A percentile compares a stretch with the other conserved stretches of the same genome.
Evolutionary conservation across 768 basidiomycete species (phyloP).

Genomic region (Boletus vinaceobasis): DNA sequence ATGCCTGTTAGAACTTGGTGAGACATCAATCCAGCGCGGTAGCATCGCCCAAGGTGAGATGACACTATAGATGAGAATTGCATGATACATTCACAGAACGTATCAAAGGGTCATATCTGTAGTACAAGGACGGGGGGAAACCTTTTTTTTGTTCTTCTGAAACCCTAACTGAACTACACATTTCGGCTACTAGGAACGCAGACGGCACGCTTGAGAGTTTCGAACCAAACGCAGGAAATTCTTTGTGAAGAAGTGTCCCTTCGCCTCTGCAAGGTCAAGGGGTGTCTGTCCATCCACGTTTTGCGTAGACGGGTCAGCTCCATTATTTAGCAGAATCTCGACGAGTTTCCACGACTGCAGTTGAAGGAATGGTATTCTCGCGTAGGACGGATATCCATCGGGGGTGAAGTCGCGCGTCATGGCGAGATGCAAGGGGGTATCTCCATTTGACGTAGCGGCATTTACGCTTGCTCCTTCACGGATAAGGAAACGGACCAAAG

Average conservation of each 20-base stretch:
- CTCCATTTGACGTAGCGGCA: neutral
- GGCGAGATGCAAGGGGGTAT: neutral
- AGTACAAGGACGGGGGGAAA: no score
- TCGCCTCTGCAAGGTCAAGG: neutral
- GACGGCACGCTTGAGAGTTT: neutral
- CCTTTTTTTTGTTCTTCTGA: neutral
- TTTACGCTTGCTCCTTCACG: neutral
- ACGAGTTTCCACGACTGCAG: neutral
- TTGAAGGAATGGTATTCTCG: no score
- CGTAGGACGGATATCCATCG: no score
- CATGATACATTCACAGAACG: no score
- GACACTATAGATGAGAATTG: no score
- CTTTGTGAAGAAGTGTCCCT: neutral
- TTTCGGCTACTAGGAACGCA: neutral
- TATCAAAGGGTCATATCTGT: no score
- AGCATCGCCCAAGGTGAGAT: no score
- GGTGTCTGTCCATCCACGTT: neutral
- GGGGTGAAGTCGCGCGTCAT: no score
- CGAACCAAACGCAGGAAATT: neutral
- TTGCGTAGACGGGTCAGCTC: neutral
- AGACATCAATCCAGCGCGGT: no score
- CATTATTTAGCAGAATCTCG: neutral
- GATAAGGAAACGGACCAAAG: neutral
- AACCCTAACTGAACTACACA: neutral
- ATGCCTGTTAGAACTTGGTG: no score